A percentile compares a stretch with the other conserved stretches of the same genome.
These are phyloP conservation scores for Diaporthe sp. DNA, from an alignment of 2,329 filamentous ascomycete species.

Conservation along the genomic window DNA sequence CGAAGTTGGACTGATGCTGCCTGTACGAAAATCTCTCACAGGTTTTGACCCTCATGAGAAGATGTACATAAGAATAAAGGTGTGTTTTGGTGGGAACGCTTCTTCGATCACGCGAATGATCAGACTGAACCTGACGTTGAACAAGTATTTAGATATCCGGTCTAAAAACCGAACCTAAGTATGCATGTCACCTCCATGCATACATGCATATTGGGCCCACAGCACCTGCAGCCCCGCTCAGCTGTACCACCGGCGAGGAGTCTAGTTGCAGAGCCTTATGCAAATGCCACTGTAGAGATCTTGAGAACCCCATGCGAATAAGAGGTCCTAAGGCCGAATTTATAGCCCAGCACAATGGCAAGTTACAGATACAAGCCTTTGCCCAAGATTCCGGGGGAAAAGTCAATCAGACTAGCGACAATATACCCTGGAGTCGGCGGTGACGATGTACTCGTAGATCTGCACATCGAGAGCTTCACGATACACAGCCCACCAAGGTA, in stretches of 20 bases:
- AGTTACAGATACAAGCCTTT: neutral
- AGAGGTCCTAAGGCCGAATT: rapidly evolving
- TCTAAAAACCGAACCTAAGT: neutral
- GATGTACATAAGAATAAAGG: too few relatives aligned
- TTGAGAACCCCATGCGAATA: neutral
- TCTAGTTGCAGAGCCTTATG: neutral
- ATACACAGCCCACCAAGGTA: neutral
- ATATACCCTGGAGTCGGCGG: neutral
- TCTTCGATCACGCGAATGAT: neutral
- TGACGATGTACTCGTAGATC: neutral
- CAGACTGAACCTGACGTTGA: neutral
- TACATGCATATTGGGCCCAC: neutral
- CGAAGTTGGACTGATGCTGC: neutral
- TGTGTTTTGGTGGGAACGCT: neutral
- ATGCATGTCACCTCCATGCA: neutral
- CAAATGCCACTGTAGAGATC: neutral
- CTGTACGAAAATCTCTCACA: neutral
- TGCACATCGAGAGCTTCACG: neutral
- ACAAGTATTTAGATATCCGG: neutral
- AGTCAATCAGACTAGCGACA: slow-evolving; percentile 9
- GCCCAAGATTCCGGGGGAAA: neutral
- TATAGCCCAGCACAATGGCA: neutral
- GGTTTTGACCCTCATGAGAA: neutral
- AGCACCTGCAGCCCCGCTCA: neutral
- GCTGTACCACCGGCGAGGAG: neutral